Percentiles rank a stretch among this genome's conserved stretches.
These are phyloP conservation scores for Phytophthora niederhauseri DNA, from an alignment of 352 stramenopile genomes.

Conservation along the genomic window DNA sequence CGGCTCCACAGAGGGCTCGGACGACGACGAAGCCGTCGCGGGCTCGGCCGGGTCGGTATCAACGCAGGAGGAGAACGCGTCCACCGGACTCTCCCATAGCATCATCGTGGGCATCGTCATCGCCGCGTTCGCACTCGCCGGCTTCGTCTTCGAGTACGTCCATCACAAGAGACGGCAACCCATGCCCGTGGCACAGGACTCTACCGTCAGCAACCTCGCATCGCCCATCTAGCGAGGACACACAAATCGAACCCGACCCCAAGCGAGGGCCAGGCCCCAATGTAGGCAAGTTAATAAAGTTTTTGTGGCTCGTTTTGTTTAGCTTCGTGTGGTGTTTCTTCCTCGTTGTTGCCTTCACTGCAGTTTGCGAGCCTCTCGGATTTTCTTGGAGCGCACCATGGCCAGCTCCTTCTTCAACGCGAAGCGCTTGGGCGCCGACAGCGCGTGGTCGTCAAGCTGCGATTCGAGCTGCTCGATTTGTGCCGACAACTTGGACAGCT, in stretches of 20 bases:
- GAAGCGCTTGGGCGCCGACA: slow-evolving; percentile 79
- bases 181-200: slow-evolving; percentile 26
- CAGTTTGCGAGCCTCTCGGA: slow-evolving; percentile 53
- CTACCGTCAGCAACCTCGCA: slow-evolving; percentile 23
- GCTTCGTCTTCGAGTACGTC: slow-evolving; percentile 75
- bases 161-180: slow-evolving; percentile 73
- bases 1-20: slow-evolving; percentile 19
- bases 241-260: slow-evolving; percentile 24
- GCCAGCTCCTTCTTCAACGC: slow-evolving; percentile 86
- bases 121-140: slow-evolving; percentile 58
- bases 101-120: slow-evolving; percentile 76
- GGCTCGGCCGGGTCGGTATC: slow-evolving; percentile 32
- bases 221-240: slow-evolving; percentile 33
- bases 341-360: slow-evolving; percentile 14
- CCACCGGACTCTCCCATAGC: slow-evolving; percentile 68
- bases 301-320: slow-evolving; percentile 27
- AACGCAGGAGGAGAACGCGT: slow-evolving; percentile 56
- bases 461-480: slow-evolving; percentile 65
- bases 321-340: slow-evolving; percentile 3
- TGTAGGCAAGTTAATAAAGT: slow-evolving; percentile 44
- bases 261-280: slow-evolving; percentile 21
- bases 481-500: slow-evolving; percentile 33
- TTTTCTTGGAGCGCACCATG: slow-evolving; percentile 65
- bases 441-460: slow-evolving; percentile 62
- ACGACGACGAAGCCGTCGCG: slow-evolving; percentile 12